Conservation (phyloP, 78 protist species). For the Pelomyxa schiedti region DNA sequence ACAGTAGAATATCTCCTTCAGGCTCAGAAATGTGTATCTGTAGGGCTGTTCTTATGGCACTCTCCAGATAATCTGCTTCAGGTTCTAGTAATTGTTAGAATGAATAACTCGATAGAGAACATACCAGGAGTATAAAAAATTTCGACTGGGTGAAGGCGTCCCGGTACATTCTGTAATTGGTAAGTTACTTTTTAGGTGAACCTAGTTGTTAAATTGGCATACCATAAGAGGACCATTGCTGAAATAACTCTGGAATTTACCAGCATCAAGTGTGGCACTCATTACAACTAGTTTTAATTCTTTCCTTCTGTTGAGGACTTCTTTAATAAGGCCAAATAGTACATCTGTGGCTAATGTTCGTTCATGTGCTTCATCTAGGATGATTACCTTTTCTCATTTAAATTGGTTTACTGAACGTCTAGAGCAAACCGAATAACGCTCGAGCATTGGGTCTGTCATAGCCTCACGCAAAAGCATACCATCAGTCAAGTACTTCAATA, state of each 20-base stretch:
- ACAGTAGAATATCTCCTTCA: slow-evolving; percentile 92
- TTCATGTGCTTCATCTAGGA: slow-evolving; percentile 99
- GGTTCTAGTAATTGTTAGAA: too few species aligned
- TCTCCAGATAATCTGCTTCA: slow-evolving; percentile 91
- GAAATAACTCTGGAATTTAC: slow-evolving; percentile 88
- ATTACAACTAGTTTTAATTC: slow-evolving; percentile 88
- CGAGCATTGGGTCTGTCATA: slow-evolving; percentile 85
- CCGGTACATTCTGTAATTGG: slow-evolving; percentile 42
- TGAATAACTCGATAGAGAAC: too few species aligned
- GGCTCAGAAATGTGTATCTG: slow-evolving; percentile 82
- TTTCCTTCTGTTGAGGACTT: slow-evolving; percentile 34
- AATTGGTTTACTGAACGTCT: background rate
- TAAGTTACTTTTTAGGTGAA: too few species aligned
- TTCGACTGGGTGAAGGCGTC: slow-evolving; percentile 84
- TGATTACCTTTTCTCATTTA: slow-evolving; percentile 29
- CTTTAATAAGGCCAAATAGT: slow-evolving; percentile 88
- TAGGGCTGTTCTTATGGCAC: slow-evolving; percentile 84
- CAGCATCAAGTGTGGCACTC: slow-evolving; percentile 99
- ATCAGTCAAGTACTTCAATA: slow-evolving; percentile 81
- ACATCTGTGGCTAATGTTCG: slow-evolving; percentile 98
- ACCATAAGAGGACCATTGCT: slow-evolving; percentile 65
- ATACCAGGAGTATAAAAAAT: slow-evolving; percentile 89
- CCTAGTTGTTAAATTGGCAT: too few species aligned
- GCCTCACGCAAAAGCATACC: slow-evolving; percentile 99
- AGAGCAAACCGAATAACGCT: slow-evolving; percentile 46